Conservation (phyloP, 441 rosid genomes). For the Melastoma candidum region DNA sequence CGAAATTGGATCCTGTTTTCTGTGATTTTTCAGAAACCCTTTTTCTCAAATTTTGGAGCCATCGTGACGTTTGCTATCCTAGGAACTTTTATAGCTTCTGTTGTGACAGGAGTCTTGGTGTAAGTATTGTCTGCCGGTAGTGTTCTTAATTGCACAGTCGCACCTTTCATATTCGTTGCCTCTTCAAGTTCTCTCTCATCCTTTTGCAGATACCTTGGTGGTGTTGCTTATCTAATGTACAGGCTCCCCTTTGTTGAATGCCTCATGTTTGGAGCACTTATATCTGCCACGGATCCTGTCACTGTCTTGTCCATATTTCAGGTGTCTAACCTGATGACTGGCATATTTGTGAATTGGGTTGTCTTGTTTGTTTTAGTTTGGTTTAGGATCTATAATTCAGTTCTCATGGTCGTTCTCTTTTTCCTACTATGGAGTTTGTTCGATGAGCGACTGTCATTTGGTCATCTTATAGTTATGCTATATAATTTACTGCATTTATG, state of each 20-base stretch:
- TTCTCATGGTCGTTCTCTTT: too few relatives aligned
- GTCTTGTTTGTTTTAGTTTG: too few relatives aligned
- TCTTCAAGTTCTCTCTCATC: constrained; percentile 10
- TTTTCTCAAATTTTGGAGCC: constrained; percentile 95
- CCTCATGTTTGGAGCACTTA: constrained; percentile 94
- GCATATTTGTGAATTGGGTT: too few relatives aligned
- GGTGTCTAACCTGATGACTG: constrained; percentile 26
- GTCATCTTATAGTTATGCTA: too few relatives aligned
- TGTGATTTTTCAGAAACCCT: constrained; percentile 66
- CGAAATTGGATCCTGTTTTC: not conserved
- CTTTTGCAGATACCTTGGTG: constrained; percentile 75
- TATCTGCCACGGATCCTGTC: constrained; percentile 99
- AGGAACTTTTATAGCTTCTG: constrained; percentile 80
- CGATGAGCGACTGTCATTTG: too few relatives aligned
- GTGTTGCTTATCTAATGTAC: constrained; percentile 71
- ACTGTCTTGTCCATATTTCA: constrained; percentile 95
- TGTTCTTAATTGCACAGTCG: not conserved
- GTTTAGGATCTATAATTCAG: too few relatives aligned
- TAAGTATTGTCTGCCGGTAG: constrained; percentile 24
- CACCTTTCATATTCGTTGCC: too few relatives aligned
- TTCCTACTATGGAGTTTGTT: too few relatives aligned
- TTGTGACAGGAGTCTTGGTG: constrained; percentile 86
- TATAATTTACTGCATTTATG: too few relatives aligned
- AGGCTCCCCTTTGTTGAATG: constrained; percentile 88
- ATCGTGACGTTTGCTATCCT: constrained; percentile 84